Percentiles rank a stretch among this genome's conserved stretches.
Conservation (phyloP, 2,329 filamentous ascomycete species). For the Pyrenochaeta sp. region DNA sequence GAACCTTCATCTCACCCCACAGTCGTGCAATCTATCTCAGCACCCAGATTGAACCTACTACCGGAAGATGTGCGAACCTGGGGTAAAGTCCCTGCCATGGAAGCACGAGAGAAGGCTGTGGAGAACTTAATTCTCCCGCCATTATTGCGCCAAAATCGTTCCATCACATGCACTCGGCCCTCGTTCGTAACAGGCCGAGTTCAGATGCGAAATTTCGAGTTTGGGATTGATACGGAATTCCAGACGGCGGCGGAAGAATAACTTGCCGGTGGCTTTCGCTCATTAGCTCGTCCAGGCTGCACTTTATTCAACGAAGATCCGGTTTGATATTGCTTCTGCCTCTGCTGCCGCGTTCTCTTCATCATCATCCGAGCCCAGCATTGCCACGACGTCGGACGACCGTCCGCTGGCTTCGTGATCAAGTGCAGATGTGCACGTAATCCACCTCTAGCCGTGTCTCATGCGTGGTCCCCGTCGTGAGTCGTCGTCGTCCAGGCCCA, state of each 20-base stretch:
- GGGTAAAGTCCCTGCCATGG: conserved; percentile 36
- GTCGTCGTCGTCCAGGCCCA: conserved; percentile 14
- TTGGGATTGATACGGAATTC: conserved; percentile 18
- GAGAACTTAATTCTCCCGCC: conserved; percentile 22
- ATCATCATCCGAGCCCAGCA: conserved; percentile 7
- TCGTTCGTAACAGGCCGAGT: conserved; percentile 24
- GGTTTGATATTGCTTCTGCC: conserved; percentile 16
- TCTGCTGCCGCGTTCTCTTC: no score
- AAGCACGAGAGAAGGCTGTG: conserved; percentile 32
- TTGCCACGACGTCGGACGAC: conserved; percentile 8
- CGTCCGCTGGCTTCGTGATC: conserved; percentile 6
- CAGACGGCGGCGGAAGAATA: conserved; percentile 15
- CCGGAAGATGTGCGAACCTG: conserved; percentile 44
- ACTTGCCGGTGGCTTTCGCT: conserved; percentile 7
- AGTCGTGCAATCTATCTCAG: conserved; percentile 33
- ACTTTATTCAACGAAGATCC: conserved; percentile 11
- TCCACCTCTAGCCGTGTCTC: conserved; percentile 21
- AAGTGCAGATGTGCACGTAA: conserved; percentile 21
- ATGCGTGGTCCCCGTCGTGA: conserved; percentile 23
- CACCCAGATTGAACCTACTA: conserved; percentile 28
- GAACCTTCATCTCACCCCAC: conserved; percentile 40
- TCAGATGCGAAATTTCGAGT: conserved; percentile 17
- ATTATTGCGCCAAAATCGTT: conserved; percentile 24
- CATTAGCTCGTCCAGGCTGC: conserved; percentile 3
- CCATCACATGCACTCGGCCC: conserved; percentile 26